These are phyloP conservation scores for Boletus eberwhitei DNA, from an alignment of 768 basidiomycete genomes.

Conservation along the genomic window DNA sequence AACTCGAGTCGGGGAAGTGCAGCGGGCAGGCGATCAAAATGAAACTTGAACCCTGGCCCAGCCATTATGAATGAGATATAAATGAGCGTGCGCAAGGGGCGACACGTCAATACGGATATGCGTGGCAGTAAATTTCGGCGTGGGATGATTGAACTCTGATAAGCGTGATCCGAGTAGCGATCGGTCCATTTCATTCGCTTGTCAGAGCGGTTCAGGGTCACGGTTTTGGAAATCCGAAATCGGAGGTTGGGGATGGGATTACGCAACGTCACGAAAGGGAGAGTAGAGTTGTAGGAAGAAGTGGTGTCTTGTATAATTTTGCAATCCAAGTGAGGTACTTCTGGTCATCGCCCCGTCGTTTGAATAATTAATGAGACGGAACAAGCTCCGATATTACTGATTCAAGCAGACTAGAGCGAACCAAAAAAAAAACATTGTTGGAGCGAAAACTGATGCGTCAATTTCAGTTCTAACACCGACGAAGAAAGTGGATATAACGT, in stretches of 20 bases:
- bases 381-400: neutral
- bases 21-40: conserved; percentile 12
- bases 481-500: neutral
- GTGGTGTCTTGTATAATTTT: no score
- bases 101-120: conserved; percentile 12
- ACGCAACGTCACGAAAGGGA: no score
- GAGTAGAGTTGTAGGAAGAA: no score
- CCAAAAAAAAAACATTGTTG: neutral
- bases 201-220: conserved; percentile 15
- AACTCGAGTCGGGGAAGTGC: conserved; percentile 8
- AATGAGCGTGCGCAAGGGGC: conserved; percentile 26
- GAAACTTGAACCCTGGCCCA: neutral
- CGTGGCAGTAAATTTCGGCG: conserved; percentile 1
- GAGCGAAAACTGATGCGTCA: neutral
- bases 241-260: no score
- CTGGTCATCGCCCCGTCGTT: neutral
- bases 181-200: neutral
- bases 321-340: neutral
- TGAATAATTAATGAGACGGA: neutral
- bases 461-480: conserved; percentile 3
- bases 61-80: conserved; percentile 18
- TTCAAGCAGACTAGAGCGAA: no score
- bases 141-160: conserved; percentile 22
- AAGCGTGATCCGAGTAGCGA: conserved; percentile 11
- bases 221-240: no score